Evolutionary conservation across 805 yeast species (phyloP).

Genomic region (Lipomyces spencermartinsiae): DNA sequence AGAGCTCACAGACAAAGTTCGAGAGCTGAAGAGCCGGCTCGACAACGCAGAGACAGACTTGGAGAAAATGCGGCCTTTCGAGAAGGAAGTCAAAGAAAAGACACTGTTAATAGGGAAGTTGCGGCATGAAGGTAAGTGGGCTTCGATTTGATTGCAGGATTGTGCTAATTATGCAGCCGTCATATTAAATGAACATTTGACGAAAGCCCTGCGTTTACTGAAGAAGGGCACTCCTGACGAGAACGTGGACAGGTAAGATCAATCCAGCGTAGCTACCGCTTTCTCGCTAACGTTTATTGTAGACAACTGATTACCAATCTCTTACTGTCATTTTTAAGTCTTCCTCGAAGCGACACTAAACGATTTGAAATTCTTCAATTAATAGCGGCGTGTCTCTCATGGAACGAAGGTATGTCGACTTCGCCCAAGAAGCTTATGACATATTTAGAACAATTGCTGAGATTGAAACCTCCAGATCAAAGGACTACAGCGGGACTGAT

Average conservation of each 20-base stretch:
- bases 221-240: conserved; percentile 64
- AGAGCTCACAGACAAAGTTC: conserved; percentile 46
- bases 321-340: conserved; percentile 78
- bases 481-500: conserved; percentile 74
- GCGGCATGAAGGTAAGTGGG: conserved; percentile 67
- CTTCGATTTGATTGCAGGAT: no score
- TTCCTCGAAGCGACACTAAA: conserved; percentile 92
- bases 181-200: conserved; percentile 88
- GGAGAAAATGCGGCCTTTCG: conserved; percentile 49
- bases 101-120: conserved; percentile 84
- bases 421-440: not conserved
- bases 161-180: conserved; percentile 58
- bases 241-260: conserved; percentile 41
- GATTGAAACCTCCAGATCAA: conserved; percentile 47
- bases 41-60: conserved; percentile 38
- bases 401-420: conserved; percentile 70
- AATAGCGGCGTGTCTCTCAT: conserved; percentile 78
- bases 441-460: not conserved
- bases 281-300: conserved; percentile 52
- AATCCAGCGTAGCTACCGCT: conserved; percentile 53
- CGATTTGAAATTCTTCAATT: conserved; percentile 90
- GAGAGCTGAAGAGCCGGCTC: conserved; percentile 24
- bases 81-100: conserved; percentile 67
- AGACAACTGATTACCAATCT: conserved; percentile 87
- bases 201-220: conserved; percentile 87